These are phyloP conservation scores for Aspergillus kassunensis DNA, from an alignment of 495 filamentous ascomycete species.

Conservation along the genomic window DNA sequence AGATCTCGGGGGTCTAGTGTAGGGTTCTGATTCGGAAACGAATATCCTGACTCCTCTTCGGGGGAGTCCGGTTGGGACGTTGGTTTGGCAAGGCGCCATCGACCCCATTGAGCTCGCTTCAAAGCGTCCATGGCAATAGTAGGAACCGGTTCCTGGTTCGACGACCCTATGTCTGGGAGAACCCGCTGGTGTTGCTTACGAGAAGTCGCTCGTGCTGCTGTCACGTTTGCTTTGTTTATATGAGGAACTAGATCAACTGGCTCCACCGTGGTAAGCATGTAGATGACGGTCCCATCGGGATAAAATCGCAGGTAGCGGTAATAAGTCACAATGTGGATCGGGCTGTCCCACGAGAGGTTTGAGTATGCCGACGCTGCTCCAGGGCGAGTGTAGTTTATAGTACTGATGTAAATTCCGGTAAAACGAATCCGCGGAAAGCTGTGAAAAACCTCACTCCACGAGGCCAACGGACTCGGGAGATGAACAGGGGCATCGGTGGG, in stretches of 20 bases:
- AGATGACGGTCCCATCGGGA: slow-evolving; percentile 78
- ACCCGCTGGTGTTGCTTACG: slow-evolving; percentile 31
- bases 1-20: slow-evolving; percentile 45
- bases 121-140: slow-evolving; percentile 42
- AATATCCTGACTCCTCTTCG: slow-evolving; percentile 6
- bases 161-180: slow-evolving; percentile 37
- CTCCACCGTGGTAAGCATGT: slow-evolving; percentile 71
- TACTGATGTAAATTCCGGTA: slow-evolving; percentile 92
- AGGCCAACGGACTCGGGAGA: slow-evolving; percentile 35
- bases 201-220: slow-evolving; percentile 25
- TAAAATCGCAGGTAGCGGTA: slow-evolving; percentile 96
- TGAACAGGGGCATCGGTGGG: slow-evolving; percentile 27
- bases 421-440: slow-evolving; percentile 82
- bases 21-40: slow-evolving; percentile 9
- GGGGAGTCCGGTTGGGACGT: slow-evolving; percentile 17
- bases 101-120: slow-evolving; percentile 57
- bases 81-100: slow-evolving; percentile 55
- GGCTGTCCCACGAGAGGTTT: slow-evolving; percentile 65
- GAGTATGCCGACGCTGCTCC: slow-evolving; percentile 60
- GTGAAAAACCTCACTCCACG: slow-evolving; percentile 66
- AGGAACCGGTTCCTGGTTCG: slow-evolving; percentile 31
- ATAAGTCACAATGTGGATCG: slow-evolving; percentile 95
- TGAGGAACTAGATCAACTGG: slow-evolving; percentile 80
- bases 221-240: slow-evolving; percentile 53
- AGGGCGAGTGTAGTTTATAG: slow-evolving; percentile 87